phyloP scores from a whole-genome alignment of 78 protist genomes.

The Pelomyxa schiedti region DNA sequence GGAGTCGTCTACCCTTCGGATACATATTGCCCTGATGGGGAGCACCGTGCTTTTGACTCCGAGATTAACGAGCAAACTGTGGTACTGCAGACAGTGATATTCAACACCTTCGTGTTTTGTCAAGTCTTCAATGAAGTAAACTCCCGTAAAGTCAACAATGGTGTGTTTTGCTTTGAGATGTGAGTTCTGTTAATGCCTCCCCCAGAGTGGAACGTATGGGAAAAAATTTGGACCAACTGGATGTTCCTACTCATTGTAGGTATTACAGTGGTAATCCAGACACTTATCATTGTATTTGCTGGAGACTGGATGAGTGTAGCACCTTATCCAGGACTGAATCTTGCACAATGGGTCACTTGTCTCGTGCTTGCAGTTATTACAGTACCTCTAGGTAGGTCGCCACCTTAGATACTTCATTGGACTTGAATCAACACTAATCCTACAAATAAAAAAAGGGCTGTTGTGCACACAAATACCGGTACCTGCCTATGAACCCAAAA shows the following conservation, averaged over 20 bases:
- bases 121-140: slow-evolving; percentile 93
- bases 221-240: slow-evolving; percentile 23
- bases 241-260: slow-evolving; percentile 43
- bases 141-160: slow-evolving; percentile 35
- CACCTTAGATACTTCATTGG: too few relatives aligned
- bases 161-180: too few relatives aligned
- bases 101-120: slow-evolving; percentile 88
- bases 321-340: slow-evolving; percentile 1
- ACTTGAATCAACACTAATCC: too few relatives aligned
- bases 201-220: slow-evolving; percentile 12
- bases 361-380: slow-evolving; percentile 16
- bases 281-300: slow-evolving; percentile 69
- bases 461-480: background rate
- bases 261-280: slow-evolving; percentile 44
- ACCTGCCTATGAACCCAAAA: background rate
- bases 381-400: slow-evolving; percentile 10
- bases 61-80: background rate
- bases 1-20: too few relatives aligned
- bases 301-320: slow-evolving; percentile 26
- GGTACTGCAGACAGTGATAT: slow-evolving; percentile 50
- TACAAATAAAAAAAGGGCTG: too few relatives aligned
- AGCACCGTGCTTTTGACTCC: too few relatives aligned
- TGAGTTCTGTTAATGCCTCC: too few relatives aligned
- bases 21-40: too few relatives aligned
- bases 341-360: slow-evolving; percentile 36